Conservation (phyloP, 1,284 basidiomycete species). For the Leccinum solheimii region DNA sequence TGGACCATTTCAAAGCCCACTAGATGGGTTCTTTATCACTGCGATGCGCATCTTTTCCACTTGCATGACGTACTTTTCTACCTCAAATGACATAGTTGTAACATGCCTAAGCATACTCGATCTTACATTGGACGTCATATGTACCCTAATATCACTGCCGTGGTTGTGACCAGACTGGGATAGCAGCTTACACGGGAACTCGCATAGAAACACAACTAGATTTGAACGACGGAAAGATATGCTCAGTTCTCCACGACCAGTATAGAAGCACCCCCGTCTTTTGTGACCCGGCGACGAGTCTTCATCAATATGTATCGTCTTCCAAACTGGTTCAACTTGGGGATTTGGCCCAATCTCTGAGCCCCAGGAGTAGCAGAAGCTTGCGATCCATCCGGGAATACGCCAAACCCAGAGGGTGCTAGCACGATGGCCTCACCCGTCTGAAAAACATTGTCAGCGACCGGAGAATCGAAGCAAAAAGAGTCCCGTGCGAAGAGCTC, state of each 20-base stretch:
- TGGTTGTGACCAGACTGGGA: constrained; percentile 17
- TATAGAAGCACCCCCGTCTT: constrained; percentile 63
- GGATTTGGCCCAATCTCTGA: constrained; percentile 22
- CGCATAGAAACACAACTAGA: not conserved
- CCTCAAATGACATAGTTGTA: constrained; percentile 6
- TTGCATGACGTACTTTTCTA: constrained; percentile 17
- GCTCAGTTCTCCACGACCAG: constrained; percentile 42
- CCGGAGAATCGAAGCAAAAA: constrained; percentile 5
- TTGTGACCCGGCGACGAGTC: constrained; percentile 58
- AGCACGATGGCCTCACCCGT: constrained; percentile 67
- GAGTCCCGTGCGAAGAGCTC: constrained; percentile 7
- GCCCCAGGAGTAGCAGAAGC: constrained; percentile 7
- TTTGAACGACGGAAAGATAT: not conserved
- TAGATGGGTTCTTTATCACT: constrained; percentile 1
- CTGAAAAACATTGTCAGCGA: constrained; percentile 34
- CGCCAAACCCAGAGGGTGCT: constrained; percentile 58
- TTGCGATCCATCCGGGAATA: constrained; percentile 35
- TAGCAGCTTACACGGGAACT: not conserved
- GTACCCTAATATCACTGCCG: constrained; percentile 15
- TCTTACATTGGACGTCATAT: constrained; percentile 10
- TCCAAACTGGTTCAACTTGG: constrained; percentile 44
- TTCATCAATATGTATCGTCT: constrained; percentile 57
- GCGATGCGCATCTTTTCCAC: constrained; percentile 16
- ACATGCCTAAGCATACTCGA: constrained; percentile 20
- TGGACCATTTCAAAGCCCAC: constrained; percentile 1